Evolutionary conservation across 306 rosid species (phyloP), one percentile per base, ranked within the genome.

Genomic region (Rubus parviflorus): DNA sequence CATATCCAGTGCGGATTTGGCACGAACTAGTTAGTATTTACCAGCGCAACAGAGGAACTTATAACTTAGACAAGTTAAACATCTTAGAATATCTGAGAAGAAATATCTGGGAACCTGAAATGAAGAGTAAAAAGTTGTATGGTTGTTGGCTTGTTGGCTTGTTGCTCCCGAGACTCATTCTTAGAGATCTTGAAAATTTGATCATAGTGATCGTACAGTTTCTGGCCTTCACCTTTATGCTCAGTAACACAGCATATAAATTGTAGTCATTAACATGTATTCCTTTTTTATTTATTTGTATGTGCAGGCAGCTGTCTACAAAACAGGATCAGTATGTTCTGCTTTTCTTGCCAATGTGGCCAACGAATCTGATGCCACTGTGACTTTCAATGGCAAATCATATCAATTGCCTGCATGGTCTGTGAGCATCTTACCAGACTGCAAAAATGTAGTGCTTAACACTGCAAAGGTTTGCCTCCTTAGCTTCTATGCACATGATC

Each of bases 341-440:
- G 97, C 98, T 61, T 95, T 95, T 82, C 97, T 95, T 65, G 96
- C 98, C 77, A 95, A 92, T 66, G 70, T 79, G 30, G 93, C 71
- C 79, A 73, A 88, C 54, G 47, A 79, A 37, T 86, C 95, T 15
- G 97, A 89, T 61, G 91, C 90, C 83, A 88, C 87, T 2, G 96
- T 86, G 77, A 81, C 84, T 10, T 95, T 92, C 74, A 90, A 82
- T 38, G 97, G 97, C n/a, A 89, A 90, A 72, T 87, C 92, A 60
- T 90, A 95, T 88, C 68, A 74, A 58, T 86, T 95, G 85, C 98
- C 97, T 8, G 93, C 97, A 15, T 95, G 98, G 98, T 95, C 98
- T 68, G 97, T 95, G 65, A 95, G 99, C 94, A 92, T 92, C 76
- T 83, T 95, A 83, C 99, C 99, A 0, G 99, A 95, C 81, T 95